Base-by-base conservation (phyloP, 2,329 filamentous ascomycete genomes). In the Fusarium setosum region DNA sequence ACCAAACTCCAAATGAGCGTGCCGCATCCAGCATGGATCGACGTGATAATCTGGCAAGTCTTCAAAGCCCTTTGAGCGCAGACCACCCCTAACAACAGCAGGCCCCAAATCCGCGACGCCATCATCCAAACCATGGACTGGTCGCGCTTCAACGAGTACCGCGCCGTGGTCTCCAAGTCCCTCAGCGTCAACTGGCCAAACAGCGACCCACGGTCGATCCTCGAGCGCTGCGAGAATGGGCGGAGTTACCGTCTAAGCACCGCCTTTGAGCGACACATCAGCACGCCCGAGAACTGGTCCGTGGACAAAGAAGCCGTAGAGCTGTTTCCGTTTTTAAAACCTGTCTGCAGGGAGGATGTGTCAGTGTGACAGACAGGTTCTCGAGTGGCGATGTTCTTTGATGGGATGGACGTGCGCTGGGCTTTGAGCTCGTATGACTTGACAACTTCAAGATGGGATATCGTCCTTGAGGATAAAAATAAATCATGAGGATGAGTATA, bases 11-110 rank as follows among this genome's bases (percentile, higher is more conserved):
- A 74, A 35, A 49, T 58, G 9, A 72, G 61, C 6, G 61, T 71
- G 3, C 66, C 71, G 1, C 71, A 73, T 42, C 71, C 72, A 1
- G 59, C 67, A 2, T 74, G 72, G 72, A 63, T 72, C 32, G 70
- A 72, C 45, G 56, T 65, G 6, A 61, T 74, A 12, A 57, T 65
- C 2, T 69, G 65, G 61, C 55, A 31, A 4, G 57, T 59, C 38
- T 12, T 20, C 26, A 9, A 6, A 23, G 29, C 11, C 18, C 8
- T 42, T 35, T 3, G n/a, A 26, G 13, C 11, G 10, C 13, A 3
- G 17, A 17, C 7, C 23, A 11, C 7, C 4, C 20, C 20, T 20
- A 12, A 51, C 20, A 29, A n/a, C 11, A 4, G 13, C n/a, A 59
- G 61, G 62, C 67, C 67, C 9, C 53, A 68, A 5, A 45, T 65